Conservation (phyloP, 202 grass and related monocot genomes). For the Eragrostis tef region DNA sequence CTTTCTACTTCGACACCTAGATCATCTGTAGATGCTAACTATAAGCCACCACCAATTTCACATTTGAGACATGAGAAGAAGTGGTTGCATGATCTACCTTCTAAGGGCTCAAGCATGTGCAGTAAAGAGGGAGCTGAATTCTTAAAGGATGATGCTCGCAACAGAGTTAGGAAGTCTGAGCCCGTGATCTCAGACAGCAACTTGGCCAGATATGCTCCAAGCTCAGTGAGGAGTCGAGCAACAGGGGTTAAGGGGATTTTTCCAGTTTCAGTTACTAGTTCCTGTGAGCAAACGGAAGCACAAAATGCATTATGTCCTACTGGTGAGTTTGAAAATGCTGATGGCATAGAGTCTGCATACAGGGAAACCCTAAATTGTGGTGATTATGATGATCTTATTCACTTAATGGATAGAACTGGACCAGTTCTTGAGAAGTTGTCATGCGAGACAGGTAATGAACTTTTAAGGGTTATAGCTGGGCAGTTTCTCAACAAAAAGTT, state of each 20-base stretch:
- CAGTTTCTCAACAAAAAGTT: constrained; percentile 70
- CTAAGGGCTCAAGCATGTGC: constrained; percentile 53
- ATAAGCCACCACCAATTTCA: constrained; percentile 57
- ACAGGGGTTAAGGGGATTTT: constrained; percentile 41
- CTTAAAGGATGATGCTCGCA: constrained; percentile 45
- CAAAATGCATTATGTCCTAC: constrained; percentile 49
- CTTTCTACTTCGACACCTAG: constrained; percentile 71
- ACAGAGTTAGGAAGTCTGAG: constrained; percentile 47
- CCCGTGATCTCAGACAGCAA: constrained; percentile 42
- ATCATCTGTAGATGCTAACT: constrained; percentile 65
- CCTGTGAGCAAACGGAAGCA: constrained; percentile 42
- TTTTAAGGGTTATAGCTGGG: constrained; percentile 64
- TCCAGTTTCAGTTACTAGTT: constrained; percentile 47
- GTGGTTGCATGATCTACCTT: constrained; percentile 58
- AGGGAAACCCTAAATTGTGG: constrained; percentile 62
- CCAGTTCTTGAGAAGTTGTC: constrained; percentile 84
- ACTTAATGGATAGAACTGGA: constrained; percentile 91
- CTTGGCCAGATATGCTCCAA: constrained; percentile 50
- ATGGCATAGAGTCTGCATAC: constrained; percentile 76
- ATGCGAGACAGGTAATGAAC: constrained; percentile 61
- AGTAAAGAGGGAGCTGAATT: constrained; percentile 48
- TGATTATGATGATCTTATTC: constrained; percentile 63
- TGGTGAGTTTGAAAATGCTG: constrained; percentile 55
- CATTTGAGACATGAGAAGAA: constrained; percentile 67
- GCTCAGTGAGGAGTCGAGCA: constrained; percentile 38